Base-by-base conservation (phyloP, 2,329 filamentous ascomycete genomes). In the Penicillium corylophilum region DNA sequence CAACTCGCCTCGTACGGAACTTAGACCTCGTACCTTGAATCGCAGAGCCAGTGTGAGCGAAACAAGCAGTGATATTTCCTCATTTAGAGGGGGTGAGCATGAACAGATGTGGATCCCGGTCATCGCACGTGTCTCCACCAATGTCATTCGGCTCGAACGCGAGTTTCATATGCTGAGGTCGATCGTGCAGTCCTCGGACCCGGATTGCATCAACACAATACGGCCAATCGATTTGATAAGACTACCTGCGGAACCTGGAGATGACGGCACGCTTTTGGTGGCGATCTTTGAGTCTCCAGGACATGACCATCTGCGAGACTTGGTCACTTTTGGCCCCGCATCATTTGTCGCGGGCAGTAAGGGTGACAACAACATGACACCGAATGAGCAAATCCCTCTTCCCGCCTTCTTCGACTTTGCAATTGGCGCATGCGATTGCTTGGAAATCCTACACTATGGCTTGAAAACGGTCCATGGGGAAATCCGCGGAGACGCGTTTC, bases 371-470 rank as follows among this genome's bases (percentile, higher is more conserved):
- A 69, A 77, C n/a, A 75, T 77, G 33, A 72, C 71, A 2, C 76
- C 84, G 1, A 77, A 77, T 16, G 78, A 82, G 16, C 81, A 83
- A 33, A 84, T 94, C 39, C 84, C 86, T 41, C 75, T 96, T 5
- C 80, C 87, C 42, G 79, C 83, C 15, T 96, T 96, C 64, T 80
- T 97, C 24, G 88, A 95, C 64, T 96, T 96, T 67, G 93, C 92
- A 26, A 89, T 96, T 52, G 92, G 92, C 22, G 89, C 92, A 1
- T 84, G 88, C 5, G 84, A 95, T 69, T 95, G 90, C 66, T 74
- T 95, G 43, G 92, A 96, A 70, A 85, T 95, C 42, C 75, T 97
- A n/a, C 93, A 97, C 64, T 91, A 96, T 71, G 86, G 88, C 8
- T 83, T 93, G 51, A 87, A 89, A 54, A 84, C 91, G 51, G 87